Evolutionary conservation across 2,329 filamentous ascomycete species (phyloP), one percentile per base, ranked within the genome.

Genomic region (Taxawa tesnikishii): DNA sequence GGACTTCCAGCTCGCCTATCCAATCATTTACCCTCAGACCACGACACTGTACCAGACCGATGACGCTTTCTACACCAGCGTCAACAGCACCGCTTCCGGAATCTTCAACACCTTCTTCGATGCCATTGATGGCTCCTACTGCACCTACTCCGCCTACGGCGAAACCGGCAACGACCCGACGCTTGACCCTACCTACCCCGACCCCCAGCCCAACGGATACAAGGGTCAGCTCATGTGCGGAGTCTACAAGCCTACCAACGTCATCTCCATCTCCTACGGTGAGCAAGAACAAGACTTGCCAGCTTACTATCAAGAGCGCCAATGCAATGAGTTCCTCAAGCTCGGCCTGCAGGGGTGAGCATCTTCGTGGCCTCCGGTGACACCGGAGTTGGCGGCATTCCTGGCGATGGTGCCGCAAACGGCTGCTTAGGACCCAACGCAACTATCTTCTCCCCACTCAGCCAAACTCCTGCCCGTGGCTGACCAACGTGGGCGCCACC

Each of bases 271-370:
- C 45, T 73, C 68, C 3, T 77, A 76, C 47, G 68, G 68, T 33
- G 67, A 65, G 25, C 59, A 64, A 24, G 70, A 76, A 51, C 68
- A 76, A 45, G 66, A 62, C 4, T 58, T 80, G 0, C 75, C 76
- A 0, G 45, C 56, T 3, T 61, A 63, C 12, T 81, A 79, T 45
- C 68, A 70, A 11, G 65, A 70, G 40, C 49, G 56, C 3, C 58
- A 61, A 37, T 61, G 58, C 40, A 53, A 53, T 26, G 55, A 60
- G 25, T 63, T 52, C 45, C 54, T 63, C 32, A 67, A 69, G 41
- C 59, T 69, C 15, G 65, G 63, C 12, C 55, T 63, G 36, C 63
- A 65, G 29, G 65, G 65, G 15, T 59, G 65, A 3, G 62, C 58
- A 49, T 67, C 13, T 46, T 68, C 39, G 60, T 66, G 38, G 62